A percentile compares a stretch with the other conserved stretches of the same genome.
Evolutionary conservation across 2,329 filamentous ascomycete genomes (phyloP).

Genomic region (Aureobasidium musti): DNA sequence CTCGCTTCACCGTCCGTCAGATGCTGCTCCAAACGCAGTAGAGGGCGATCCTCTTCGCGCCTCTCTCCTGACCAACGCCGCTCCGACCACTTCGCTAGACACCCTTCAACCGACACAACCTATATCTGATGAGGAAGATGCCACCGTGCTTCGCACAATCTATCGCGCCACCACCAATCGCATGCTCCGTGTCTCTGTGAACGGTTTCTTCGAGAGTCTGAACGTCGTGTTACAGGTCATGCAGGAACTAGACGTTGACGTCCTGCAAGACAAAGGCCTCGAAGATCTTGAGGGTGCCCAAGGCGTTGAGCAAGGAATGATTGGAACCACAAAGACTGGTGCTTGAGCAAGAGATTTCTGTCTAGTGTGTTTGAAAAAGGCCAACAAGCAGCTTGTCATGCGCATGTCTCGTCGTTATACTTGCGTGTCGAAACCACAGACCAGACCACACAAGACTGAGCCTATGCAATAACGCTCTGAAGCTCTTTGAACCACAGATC

Average conservation of each 20-base stretch:
- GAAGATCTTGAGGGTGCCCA: constrained; percentile 47
- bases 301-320: constrained; percentile 44
- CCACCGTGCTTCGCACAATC: constrained; percentile 66
- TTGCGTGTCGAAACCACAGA: not conserved
- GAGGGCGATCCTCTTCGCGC: constrained; percentile 33
- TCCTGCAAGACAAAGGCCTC: constrained; percentile 57
- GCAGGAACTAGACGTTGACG: constrained; percentile 85
- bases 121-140: constrained; percentile 36
- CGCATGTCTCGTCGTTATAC: not conserved
- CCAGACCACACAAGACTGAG: not conserved
- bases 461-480: not conserved
- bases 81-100: constrained; percentile 31
- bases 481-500: not conserved
- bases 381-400: not conserved
- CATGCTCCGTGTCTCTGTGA: constrained; percentile 94
- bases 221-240: constrained; percentile 84
- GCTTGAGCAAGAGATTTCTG: constrained; percentile 22
- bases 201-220: constrained; percentile 92
- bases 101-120: constrained; percentile 4
- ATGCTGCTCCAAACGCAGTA: constrained; percentile 29
- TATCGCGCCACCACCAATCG: constrained; percentile 91
- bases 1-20: constrained; percentile 47
- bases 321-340: constrained; percentile 35
- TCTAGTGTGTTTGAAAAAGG: not conserved
- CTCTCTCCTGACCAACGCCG: constrained; percentile 33